phyloP scores from a whole-genome alignment of 2,329 filamentous ascomycete species.

The Fusarium brevicatenulatum region DNA sequence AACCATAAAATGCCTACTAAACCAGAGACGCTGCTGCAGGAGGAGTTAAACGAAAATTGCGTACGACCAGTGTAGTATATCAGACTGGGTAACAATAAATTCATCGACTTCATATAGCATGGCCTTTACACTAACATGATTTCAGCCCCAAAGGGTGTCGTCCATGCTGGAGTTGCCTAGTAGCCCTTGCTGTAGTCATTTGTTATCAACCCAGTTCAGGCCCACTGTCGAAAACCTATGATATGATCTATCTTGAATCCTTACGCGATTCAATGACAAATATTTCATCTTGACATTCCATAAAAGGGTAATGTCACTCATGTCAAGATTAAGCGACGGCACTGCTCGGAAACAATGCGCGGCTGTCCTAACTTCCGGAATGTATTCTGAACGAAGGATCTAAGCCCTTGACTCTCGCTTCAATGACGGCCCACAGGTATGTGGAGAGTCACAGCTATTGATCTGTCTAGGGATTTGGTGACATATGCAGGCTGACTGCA shows the following conservation, averaged over 20 bases:
- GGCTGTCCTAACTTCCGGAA: too few relatives aligned
- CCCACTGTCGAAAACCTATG: not conserved
- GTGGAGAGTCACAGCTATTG: too few relatives aligned
- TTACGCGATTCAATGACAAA: too few relatives aligned
- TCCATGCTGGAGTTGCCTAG: not conserved
- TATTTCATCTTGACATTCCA: too few relatives aligned
- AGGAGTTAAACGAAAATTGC: not conserved
- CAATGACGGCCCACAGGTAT: too few relatives aligned
- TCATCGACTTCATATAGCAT: not conserved
- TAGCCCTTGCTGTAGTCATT: not conserved
- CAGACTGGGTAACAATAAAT: not conserved
- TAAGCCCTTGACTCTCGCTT: fast-evolving
- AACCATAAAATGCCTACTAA: not conserved
- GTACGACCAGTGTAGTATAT: not conserved
- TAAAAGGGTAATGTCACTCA: too few relatives aligned
- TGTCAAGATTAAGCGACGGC: too few relatives aligned
- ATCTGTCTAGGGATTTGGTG: too few relatives aligned
- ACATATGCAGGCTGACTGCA: too few relatives aligned
- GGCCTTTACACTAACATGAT: fast-evolving
- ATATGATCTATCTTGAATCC: not conserved
- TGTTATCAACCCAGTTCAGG: not conserved
- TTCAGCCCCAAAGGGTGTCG: fast-evolving
- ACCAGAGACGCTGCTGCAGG: not conserved
- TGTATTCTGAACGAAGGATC: too few relatives aligned
- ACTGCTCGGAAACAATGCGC: too few relatives aligned